phyloP scores from a whole-genome alignment of 164 flowering plant genomes.

The Echeveria elegans region DNA sequence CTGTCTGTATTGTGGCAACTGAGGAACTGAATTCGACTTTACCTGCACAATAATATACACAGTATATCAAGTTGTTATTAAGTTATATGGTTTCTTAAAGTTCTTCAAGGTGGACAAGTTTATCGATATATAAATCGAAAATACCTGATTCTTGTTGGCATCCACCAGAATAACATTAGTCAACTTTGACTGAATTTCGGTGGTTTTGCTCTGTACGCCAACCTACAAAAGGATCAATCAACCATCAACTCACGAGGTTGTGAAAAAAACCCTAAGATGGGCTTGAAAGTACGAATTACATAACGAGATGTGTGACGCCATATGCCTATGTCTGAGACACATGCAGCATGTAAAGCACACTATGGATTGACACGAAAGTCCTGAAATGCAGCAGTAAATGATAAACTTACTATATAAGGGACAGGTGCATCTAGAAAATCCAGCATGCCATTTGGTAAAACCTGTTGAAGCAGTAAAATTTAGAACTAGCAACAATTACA shows the following conservation, averaged over 20 bases:
- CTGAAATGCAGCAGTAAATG: neutral
- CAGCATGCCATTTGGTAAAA: constrained; percentile 97
- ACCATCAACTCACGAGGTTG: constrained; percentile 1
- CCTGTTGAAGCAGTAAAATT: constrained; percentile 30
- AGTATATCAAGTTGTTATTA: constrained; percentile 8
- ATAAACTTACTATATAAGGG: constrained; percentile 78
- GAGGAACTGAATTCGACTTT: constrained; percentile 65
- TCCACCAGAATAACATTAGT: constrained; percentile 72
- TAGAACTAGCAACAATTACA: neutral
- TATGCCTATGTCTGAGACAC: neutral
- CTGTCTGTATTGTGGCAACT: constrained; percentile 72
- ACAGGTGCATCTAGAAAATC: constrained; percentile 99
- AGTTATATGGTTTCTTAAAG: too few species aligned
- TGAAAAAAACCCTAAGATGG: neutral
- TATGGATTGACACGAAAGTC: neutral
- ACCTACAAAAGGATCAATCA: constrained; percentile 39
- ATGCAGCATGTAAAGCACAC: neutral
- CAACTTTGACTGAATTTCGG: constrained; percentile 79
- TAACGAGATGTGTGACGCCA: neutral
- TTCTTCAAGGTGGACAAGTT: neutral
- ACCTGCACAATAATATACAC: constrained; percentile 34
- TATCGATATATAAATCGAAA: neutral
- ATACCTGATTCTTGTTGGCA: constrained; percentile 87
- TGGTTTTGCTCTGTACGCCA: constrained; percentile 79
- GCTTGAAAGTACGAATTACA: neutral